phyloP scores from a whole-genome alignment of 495 filamentous ascomycete genomes.

The Tuber brumale region DNA sequence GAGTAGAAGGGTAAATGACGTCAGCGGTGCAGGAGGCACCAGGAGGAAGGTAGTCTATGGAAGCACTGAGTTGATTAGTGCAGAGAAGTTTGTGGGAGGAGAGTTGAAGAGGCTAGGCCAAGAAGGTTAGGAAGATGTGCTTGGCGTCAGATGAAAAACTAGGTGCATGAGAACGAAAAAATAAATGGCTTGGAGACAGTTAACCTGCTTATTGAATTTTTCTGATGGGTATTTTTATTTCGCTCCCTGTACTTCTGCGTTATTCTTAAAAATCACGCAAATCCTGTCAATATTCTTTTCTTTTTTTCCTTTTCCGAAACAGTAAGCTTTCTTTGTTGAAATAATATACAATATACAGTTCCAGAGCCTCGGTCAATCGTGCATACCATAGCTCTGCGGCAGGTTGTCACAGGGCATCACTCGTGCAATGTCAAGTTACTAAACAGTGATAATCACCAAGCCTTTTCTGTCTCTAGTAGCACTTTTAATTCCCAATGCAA shows the following conservation, averaged over 20 bases:
- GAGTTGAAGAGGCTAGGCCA: conserved; percentile 73
- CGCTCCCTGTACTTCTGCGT: not conserved
- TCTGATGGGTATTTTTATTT: not conserved
- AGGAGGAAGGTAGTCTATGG: conserved; percentile 86
- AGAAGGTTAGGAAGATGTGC: conserved; percentile 47
- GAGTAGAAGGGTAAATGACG: conserved; percentile 61
- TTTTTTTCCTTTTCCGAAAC: not conserved
- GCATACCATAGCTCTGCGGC: not conserved
- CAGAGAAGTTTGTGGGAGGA: conserved; percentile 72
- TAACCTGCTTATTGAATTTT: not conserved
- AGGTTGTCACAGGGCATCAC: not conserved
- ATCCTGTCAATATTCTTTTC: not conserved
- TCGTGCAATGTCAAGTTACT: not conserved
- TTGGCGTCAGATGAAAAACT: no score
- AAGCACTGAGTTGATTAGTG: conserved; percentile 88
- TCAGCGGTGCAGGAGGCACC: conserved; percentile 48
- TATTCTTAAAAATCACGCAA: not conserved
- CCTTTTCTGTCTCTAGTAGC: not conserved
- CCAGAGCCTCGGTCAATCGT: not conserved
- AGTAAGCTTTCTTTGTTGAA: not conserved
- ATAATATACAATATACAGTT: not conserved
- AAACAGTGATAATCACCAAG: not conserved
- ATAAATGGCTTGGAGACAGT: not conserved
- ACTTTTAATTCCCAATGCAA: not conserved
- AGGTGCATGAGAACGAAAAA: not conserved